Evolutionary conservation across 148 eudicot species (phyloP), one percentile per base, ranked within the genome.

Genomic region (Chenopodium suecicum): DNA sequence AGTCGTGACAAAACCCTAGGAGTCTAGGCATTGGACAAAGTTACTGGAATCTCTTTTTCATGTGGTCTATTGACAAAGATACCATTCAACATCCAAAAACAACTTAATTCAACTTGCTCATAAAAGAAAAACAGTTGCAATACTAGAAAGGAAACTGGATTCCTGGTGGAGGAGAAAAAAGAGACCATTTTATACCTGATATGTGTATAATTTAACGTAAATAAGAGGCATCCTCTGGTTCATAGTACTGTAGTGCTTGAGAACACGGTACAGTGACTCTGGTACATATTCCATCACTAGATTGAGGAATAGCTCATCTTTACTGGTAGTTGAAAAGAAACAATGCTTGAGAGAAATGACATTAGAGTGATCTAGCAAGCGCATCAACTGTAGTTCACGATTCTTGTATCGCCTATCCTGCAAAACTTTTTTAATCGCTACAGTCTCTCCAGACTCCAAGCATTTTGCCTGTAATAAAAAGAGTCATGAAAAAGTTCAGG

Each of bases 231-330:
- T 91, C 80, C 94, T 90, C 73, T 91, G 94, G 79, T 87, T 90
- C 81, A 86, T 82, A 82, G 86, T 88, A 83, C 86, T 89, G 80
- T 90, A 87, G 69, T 91, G 94, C 91, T 89, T 91, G 71, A 91
- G 86, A 81, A 91, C 93, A 73, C 90, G 89, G 79, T 90, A 91
- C 86, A 91, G 78, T 65, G 90, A 91, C 84, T 91, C 97, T 2
- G 97, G 94, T 63, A 93, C 92, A 84, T 86, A 93, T 80, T 93
- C 97, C 97, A 93, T 93, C 64, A 93, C 97, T 76, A 93, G 84
- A 79, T 93, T 93, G 66, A 93, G 88, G 78, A 89, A 93, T 82
- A 93, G 92, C 85, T 93, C 97, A 76, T 93, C 92, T 87, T 85
- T 93, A 75, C 81, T 89, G 75, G 97, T 90, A 23, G 94, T 93